Conservation (phyloP, 2,329 filamentous ascomycete species). For the Incumbomyces delicatus region DNA sequence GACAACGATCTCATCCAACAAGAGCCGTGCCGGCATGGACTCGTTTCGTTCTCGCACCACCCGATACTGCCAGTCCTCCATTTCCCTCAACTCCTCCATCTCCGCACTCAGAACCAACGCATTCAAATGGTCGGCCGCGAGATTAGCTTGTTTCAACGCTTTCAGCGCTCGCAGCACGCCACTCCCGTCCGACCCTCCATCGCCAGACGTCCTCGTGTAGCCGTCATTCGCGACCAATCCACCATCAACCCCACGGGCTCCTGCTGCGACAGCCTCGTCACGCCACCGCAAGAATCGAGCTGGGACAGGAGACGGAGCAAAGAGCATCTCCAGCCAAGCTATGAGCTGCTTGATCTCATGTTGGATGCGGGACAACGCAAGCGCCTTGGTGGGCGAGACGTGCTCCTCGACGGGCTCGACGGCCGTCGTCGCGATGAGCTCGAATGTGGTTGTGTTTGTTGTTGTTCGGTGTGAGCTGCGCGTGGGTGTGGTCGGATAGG, state of each 20-base stretch:
- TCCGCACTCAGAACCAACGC: background rate
- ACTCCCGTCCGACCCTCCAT: background rate
- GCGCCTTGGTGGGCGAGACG: constrained; percentile 5
- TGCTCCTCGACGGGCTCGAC: background rate
- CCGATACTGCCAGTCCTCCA: background rate
- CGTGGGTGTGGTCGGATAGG: no score
- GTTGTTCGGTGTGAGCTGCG: no score
- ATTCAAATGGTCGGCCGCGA: constrained; percentile 12
- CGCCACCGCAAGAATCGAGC: background rate
- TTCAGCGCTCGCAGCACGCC: constrained; percentile 14
- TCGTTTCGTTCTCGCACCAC: background rate
- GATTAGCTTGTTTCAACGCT: constrained; percentile 16
- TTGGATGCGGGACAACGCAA: background rate
- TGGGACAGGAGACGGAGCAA: background rate
- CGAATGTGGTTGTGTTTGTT: no score
- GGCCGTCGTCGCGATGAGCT: no score
- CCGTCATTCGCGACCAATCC: background rate
- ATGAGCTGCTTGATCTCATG: background rate
- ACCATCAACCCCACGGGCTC: background rate
- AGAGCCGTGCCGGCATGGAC: background rate
- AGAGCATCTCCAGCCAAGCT: background rate
- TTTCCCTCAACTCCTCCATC: background rate
- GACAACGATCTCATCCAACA: background rate
- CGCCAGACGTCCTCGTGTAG: no score
- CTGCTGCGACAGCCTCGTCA: background rate